Base-by-base conservation (phyloP, 1,139 yeast genomes). In the Wickerhamomyces sp. region DNA sequence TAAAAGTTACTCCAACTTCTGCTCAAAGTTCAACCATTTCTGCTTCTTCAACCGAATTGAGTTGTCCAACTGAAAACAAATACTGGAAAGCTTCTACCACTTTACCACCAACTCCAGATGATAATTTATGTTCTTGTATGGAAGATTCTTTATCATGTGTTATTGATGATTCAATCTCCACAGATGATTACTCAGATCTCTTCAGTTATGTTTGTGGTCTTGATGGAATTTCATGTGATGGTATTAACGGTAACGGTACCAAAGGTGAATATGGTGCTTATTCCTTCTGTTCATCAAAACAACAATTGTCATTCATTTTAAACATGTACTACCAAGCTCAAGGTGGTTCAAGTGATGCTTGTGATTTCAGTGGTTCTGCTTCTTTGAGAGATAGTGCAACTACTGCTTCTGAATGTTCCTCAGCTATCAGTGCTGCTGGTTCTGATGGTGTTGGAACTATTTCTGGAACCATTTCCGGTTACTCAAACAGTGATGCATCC, bases 71-170 rank as follows among this genome's bases (percentile, higher is more conserved):
- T 23, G 58, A 68, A 41, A 63, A 69, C 46, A 44, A 59, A 5
- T 56, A 73, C 61, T 84, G 90, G 89, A 65, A 66, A 52, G 89
- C 88, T 45, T 64, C 79, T 30, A 75, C 81, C 37, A 65, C 64
- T 29, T 73, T 85, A 62, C 94, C 94, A 53, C 91, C 90, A 63
- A 81, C 89, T 46, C 94, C 94, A 53, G 75, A 83, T 60, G 60
- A 72, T 46, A 71, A 65, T 38, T 70, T 80, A 50, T 85, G 94
- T 71, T 66, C 72, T 51, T 85, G 93, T 71, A 68, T 81, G 72
- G 62, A 66, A 36, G 57, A 64, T 30, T 66, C 84, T 36, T 67
- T 73, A 49, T 50, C 67, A 34, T 83, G 90, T 74, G 79, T 78
- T 51, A 76, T 81, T 49, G 62, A 69, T 36, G 72, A 67, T 45